Conservation (phyloP, 345 rosid species). For the Draba incana region DNA sequence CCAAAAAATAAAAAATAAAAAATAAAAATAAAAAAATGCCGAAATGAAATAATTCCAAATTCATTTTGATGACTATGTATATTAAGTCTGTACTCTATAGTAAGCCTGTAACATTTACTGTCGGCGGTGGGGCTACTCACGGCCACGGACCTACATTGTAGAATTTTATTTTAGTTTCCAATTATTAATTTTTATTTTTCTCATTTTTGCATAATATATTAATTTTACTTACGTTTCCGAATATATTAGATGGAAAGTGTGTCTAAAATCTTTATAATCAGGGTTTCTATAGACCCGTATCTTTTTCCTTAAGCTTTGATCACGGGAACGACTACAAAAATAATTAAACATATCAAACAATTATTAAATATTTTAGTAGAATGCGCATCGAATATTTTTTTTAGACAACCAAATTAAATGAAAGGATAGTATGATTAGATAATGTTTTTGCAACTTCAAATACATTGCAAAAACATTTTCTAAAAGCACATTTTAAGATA, state of each 20-base stretch:
- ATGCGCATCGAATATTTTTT: too few relatives aligned
- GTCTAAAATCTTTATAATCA: slow-evolving; percentile 2
- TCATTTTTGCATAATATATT: not conserved
- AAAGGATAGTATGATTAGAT: too few relatives aligned
- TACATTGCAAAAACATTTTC: not conserved
- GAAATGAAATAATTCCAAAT: not conserved
- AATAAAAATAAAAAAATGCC: too few relatives aligned
- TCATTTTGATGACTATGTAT: not conserved
- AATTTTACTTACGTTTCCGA: not conserved
- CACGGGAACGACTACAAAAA: not conserved
- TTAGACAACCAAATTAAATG: too few relatives aligned
- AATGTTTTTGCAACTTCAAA: not conserved
- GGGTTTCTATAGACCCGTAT: not conserved
- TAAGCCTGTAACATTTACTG: slow-evolving; percentile 26
- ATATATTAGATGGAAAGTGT: slow-evolving; percentile 30
- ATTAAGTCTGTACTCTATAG: not conserved
- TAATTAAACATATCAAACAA: not conserved
- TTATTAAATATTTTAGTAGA: too few relatives aligned
- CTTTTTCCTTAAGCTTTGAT: slow-evolving; percentile 12
- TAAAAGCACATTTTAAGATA: not conserved
- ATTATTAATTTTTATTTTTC: not conserved
- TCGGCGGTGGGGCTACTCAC: slow-evolving; percentile 28
- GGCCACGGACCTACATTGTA: slow-evolving; percentile 2
- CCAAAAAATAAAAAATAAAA: too few relatives aligned
- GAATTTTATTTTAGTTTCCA: slow-evolving; percentile 8